Evolutionary conservation across 257 asterid genomes (phyloP).

Genomic region (Jasminum sambac): DNA sequence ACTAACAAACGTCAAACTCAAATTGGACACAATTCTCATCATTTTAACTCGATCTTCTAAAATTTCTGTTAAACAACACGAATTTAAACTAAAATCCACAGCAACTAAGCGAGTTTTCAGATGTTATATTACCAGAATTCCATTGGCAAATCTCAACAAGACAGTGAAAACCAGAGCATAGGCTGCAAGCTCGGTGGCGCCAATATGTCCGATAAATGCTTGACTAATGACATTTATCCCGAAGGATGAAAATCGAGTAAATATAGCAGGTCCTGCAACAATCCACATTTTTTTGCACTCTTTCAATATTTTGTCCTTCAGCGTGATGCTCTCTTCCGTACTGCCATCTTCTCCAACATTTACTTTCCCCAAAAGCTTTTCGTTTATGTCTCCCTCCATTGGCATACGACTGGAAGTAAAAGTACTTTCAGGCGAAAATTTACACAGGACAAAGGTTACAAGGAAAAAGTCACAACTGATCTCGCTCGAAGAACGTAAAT

Average conservation of each 20-base stretch:
- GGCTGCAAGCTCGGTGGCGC: conserved; percentile 65
- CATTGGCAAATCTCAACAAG: conserved; percentile 50
- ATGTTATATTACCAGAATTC: conserved; percentile 64
- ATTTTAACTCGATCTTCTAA: no score
- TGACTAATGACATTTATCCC: conserved; percentile 60
- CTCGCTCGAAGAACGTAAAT: no score
- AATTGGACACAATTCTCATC: no score
- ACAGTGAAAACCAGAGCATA: conserved; percentile 56
- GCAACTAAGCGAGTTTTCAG: no score
- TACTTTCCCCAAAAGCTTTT: conserved; percentile 16
- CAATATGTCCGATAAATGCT: conserved; percentile 68
- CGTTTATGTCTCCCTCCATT: conserved; percentile 34
- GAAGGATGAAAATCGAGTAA: conserved; percentile 48
- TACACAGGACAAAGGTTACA: no score
- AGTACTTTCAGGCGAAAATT: no score
- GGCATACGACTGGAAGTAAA: no score
- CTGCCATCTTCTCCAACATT: conserved; percentile 4
- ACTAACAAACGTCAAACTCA: no score
- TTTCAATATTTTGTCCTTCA: conserved; percentile 30
- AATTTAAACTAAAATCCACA: no score
- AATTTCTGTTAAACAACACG: no score
- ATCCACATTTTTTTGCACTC: conserved; percentile 72
- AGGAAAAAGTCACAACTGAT: no score
- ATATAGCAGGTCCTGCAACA: conserved; percentile 64
- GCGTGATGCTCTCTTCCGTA: conserved; percentile 25